phyloP scores from a whole-genome alignment of 352 stramenopile genomes.

The Phytophthora podocarpi region DNA sequence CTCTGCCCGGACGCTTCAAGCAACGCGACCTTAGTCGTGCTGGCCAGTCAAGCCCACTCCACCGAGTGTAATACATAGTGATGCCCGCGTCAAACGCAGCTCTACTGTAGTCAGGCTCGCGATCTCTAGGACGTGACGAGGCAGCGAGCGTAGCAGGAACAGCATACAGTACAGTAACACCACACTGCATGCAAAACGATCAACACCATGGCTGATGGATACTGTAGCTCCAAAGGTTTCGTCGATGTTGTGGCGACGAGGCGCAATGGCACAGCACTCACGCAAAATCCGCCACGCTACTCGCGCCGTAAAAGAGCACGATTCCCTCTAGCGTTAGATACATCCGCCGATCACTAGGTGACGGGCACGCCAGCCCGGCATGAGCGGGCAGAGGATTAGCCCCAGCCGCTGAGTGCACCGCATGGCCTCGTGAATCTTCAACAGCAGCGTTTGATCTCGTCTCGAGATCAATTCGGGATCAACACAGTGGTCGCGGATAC shows the following conservation, averaged over 20 bases:
- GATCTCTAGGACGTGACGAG: no score
- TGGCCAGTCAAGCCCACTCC: slow-evolving; percentile 1
- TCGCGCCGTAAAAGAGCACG: slow-evolving; percentile 21
- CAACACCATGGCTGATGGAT: not conserved
- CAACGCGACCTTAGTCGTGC: slow-evolving; percentile 20
- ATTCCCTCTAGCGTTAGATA: slow-evolving; percentile 25
- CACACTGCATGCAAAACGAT: slow-evolving; percentile 3
- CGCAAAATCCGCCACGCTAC: slow-evolving; percentile 28
- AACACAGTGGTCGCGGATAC: slow-evolving; percentile 5
- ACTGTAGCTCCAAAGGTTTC: slow-evolving; percentile 5
- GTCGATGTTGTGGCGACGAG: slow-evolving; percentile 8
- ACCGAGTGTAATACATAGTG: not conserved
- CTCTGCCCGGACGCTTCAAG: slow-evolving; percentile 17
- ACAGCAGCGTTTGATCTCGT: not conserved
- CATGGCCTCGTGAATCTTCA: slow-evolving; percentile 26
- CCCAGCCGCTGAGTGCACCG: slow-evolving; percentile 6
- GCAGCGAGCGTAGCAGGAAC: slow-evolving; percentile 27
- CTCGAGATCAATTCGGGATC: slow-evolving; percentile 23
- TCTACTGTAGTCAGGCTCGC: slow-evolving; percentile 18
- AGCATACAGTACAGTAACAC: no score
- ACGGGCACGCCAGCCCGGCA: slow-evolving; percentile 16
- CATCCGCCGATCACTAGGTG: slow-evolving; percentile 16
- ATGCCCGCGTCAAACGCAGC: slow-evolving; percentile 19
- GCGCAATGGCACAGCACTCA: slow-evolving; percentile 18
- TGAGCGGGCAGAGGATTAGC: slow-evolving; percentile 25